Evolutionary conservation across 148 eudicot genomes (phyloP).

Genomic region (Spergularia bocconei): DNA sequence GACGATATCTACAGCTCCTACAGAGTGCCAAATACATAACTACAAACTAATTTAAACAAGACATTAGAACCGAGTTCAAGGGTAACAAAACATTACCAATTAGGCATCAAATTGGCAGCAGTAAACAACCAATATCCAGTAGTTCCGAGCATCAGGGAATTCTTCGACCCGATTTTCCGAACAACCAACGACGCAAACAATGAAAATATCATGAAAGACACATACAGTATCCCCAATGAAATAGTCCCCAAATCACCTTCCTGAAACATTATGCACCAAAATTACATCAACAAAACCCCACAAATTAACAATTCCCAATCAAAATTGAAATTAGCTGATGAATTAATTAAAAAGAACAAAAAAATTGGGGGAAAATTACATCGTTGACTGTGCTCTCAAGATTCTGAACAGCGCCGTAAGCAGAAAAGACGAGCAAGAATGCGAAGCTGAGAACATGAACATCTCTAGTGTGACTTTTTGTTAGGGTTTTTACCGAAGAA

Average conservation of each 20-base stretch:
- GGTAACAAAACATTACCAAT: constrained; percentile 49
- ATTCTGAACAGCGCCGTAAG: constrained; percentile 95
- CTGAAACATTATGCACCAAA: constrained; percentile 34
- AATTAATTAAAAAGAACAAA: background rate
- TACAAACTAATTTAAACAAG: background rate
- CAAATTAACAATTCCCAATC: background rate
- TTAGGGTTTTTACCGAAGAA: constrained; percentile 23
- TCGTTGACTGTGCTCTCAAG: constrained; percentile 78
- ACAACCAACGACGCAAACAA: constrained; percentile 75
- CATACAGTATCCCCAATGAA: constrained; percentile 85
- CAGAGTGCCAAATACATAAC: background rate
- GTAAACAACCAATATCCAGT: constrained; percentile 93
- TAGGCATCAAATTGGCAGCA: constrained; percentile 89
- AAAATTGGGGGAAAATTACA: constrained; percentile 38
- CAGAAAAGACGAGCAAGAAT: constrained; percentile 75
- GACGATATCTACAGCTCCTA: background rate
- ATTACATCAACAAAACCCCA: background rate
- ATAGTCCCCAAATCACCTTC: constrained; percentile 81
- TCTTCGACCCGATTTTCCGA: constrained; percentile 68
- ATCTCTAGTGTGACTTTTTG: constrained; percentile 44
- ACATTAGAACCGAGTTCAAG: background rate
- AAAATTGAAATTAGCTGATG: background rate
- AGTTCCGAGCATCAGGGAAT: constrained; percentile 74
- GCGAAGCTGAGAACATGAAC: constrained; percentile 75
- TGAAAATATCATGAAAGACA: constrained; percentile 76